Evolutionary conservation across 495 filamentous ascomycete species (phyloP), one percentile per base, ranked within the genome.

Genomic region (Tuber microsphaerosporum): DNA sequence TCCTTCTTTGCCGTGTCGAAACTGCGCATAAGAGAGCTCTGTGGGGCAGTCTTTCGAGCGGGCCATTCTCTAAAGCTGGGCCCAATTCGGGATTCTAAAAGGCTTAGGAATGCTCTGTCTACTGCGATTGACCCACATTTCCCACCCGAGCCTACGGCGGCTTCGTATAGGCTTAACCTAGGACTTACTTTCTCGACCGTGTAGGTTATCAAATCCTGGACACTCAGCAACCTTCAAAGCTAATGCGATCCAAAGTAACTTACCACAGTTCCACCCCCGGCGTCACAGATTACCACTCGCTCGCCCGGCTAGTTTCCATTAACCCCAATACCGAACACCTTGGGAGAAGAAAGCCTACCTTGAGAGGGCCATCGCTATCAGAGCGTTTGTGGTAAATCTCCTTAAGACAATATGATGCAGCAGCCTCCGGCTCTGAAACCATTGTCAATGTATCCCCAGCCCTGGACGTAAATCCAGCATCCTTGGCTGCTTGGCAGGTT

Each of bases 1-100:
- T n/a, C n/a, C 39, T 45, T 65, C 48, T 84, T 84, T 22, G 68
- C 65, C 1, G 10, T 42, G 69, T 84, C 83, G 44, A 84, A 84
- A 19, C 20, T 20, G 7, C 22, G 48, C 82, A 84, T 83, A 34
- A 84, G 77, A 34, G n/a, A 69, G 37, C 83, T 83, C 8, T 81
- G 80, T 14, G 80, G 83, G 8, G 80, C 79, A 45, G 71, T 81
- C 70, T 79, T 79, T 56, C 61, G 48, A 34, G 71, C 56, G 4
- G 73, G 42, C 46, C 83, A 48, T 2, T 74, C 77, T 2, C 77
- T 74, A 75, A 84, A 84, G 17, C 65, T 48, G 1, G 34, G 48
- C 8, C 83, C 81, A 39, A 84, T 77, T 43, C 75, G 75, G 10
- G 76, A 51, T 26, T n/a, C n/a, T n/a, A n/a, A n/a, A n/a, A n/a